Evolutionary conservation across 2,329 filamentous ascomycete genomes (phyloP).

Genomic region (Paecilomyces niveus): DNA sequence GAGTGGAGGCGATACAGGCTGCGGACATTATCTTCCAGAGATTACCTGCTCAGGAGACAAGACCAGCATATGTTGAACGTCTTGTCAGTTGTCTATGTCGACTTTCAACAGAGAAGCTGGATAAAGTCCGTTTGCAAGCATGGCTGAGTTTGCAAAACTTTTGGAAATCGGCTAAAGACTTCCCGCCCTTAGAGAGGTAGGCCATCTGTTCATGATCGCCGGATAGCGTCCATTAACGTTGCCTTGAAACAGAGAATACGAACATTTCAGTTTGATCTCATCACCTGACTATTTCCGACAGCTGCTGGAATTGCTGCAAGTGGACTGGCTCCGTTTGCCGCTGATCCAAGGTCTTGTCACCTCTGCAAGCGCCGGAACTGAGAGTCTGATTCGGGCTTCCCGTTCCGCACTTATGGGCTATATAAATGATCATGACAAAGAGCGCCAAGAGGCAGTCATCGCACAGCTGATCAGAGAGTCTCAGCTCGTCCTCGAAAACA

Average conservation of each 20-base stretch:
- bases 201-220: conserved; percentile 5
- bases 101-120: conserved; percentile 80
- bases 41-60: conserved; percentile 4
- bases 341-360: conserved; percentile 38
- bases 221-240: conserved; percentile 8
- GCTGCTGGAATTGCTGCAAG: conserved; percentile 28
- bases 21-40: conserved; percentile 39
- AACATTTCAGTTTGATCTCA: conserved; percentile 40
- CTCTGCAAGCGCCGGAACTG: conserved; percentile 38
- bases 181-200: conserved; percentile 38
- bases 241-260: conserved; percentile 25
- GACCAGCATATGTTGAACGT: conserved; percentile 13
- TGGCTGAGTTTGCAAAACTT: conserved; percentile 37
- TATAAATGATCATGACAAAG: conserved; percentile 16
- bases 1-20: conserved; percentile 68
- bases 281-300: conserved; percentile 37
- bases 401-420: conserved; percentile 35
- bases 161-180: conserved; percentile 29
- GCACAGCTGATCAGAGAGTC: conserved; percentile 47
- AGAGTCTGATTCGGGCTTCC: conserved; percentile 36
- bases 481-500: conserved; percentile 46
- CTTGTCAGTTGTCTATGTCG: conserved; percentile 48
- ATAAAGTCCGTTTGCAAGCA: conserved; percentile 63
- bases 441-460: conserved; percentile 31
- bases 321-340: conserved; percentile 30